Percentiles rank a stretch among this genome's conserved stretches.
Conservation (phyloP, 352 stramenopile genomes). For the Phytophthora crassamura region DNA sequence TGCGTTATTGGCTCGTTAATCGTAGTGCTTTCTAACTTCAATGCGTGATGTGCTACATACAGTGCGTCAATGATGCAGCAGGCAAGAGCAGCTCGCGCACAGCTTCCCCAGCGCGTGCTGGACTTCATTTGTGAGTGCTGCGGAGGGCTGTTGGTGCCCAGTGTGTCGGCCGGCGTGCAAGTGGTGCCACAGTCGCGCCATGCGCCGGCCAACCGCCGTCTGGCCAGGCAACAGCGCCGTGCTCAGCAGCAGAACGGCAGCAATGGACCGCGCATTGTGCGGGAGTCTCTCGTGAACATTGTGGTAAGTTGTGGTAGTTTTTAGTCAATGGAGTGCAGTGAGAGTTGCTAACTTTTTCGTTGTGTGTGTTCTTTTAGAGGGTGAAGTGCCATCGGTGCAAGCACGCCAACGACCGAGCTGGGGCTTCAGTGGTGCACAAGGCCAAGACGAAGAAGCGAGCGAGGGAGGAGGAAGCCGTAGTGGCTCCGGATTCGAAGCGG, state of each 20-base stretch:
- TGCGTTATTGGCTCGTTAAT: slow-evolving; percentile 1
- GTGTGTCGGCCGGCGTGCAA: slow-evolving; percentile 57
- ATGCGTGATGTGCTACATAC: neutral
- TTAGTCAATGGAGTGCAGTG: neutral
- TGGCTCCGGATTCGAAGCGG: slow-evolving; percentile 32
- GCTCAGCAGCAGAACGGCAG: slow-evolving; percentile 29
- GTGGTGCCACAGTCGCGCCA: slow-evolving; percentile 53
- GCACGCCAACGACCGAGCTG: slow-evolving; percentile 52
- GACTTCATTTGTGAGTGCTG: slow-evolving; percentile 79
- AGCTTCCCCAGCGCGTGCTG: slow-evolving; percentile 54
- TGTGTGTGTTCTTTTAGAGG: slow-evolving; percentile 35
- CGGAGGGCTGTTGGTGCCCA: slow-evolving; percentile 64
- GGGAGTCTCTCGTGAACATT: slow-evolving; percentile 44
- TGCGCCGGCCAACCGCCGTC: slow-evolving; percentile 56
- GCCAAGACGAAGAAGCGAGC: slow-evolving; percentile 56
- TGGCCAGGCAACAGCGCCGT: slow-evolving; percentile 46
- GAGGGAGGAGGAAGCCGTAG: slow-evolving; percentile 4
- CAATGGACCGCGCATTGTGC: slow-evolving; percentile 21
- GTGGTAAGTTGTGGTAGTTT: slow-evolving; percentile 34
- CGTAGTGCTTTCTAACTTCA: neutral
- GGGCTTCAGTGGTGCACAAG: slow-evolving; percentile 59
- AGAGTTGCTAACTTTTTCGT: slow-evolving; percentile 3
- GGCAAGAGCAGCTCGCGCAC: slow-evolving; percentile 38
- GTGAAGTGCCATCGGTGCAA: slow-evolving; percentile 64
- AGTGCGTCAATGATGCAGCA: slow-evolving; percentile 66